Base-by-base conservation (phyloP, 2,329 filamentous ascomycete genomes). In the Zymoseptoria pseudotritici region DNA sequence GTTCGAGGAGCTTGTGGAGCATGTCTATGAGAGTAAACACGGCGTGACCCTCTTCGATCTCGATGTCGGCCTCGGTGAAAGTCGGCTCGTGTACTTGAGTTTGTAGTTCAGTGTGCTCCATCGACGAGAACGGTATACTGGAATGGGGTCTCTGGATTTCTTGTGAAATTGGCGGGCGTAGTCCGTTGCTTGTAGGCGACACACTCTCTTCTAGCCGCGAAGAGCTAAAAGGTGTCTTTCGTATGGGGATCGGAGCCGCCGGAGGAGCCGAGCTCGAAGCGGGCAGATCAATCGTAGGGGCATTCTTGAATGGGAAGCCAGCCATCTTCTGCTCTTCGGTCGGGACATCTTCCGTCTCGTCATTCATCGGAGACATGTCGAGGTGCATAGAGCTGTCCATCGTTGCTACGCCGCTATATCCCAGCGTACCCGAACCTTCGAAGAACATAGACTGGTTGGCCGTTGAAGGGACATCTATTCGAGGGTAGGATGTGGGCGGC, bases 21-120 rank as follows among this genome's bases (percentile, higher is more conserved):
- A 79, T 73, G 19, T 72, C 73, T 56, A 77, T 70, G 2, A 78
- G 67, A n/a, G 74, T 69, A 62, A 75, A 79, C 1, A 76, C 70
- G 29, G 65, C 65, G 22, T 60, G 61, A 4, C 22, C 52, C 17
- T 65, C 60, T 53, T 72, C 70, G 3, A 69, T 55, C 21, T 72
- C 70, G n/a, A 64, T 22, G 7, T 66, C 61, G 7, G 57, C 58
- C 17, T 59, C 59, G 17, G 58, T 61, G 6, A 59, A 24, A 3
- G 36, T 46, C 36, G 36, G 36, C 13, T 46, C 36, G 36, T n/a
- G 1, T 5, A 46, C 36, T n/a, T 46, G 36, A 17, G 36, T 46
- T 6, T 46, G 36, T 17, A 3, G 13, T 46, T 46, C 36, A 7
- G 36, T 46, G 36, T 46, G 36, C 36, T 46, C 11, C 36, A 46